Evolutionary conservation across 495 filamentous ascomycete genomes (phyloP), one percentile per base, ranked within the genome.

Genomic region (Penicillium antarcticum): DNA sequence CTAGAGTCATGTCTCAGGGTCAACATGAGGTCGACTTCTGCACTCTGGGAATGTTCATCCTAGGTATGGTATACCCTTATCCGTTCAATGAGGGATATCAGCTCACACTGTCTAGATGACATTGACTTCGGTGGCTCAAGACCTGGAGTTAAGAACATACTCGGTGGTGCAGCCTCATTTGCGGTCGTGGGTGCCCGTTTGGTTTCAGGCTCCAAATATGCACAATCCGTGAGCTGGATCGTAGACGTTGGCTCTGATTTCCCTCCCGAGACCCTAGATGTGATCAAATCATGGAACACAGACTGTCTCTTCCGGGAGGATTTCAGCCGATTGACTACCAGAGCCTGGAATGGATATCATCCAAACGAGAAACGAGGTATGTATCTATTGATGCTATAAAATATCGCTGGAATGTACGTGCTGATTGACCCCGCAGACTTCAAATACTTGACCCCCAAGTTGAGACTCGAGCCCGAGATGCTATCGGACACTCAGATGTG

Each of bases 1-100:
- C 2, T 29, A 29, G 5, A 29, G 26, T 9, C 26, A 29, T 29
- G 26, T 3, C 8, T 16, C 17, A 17, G 1, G 50, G 50, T 41
- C 51, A 48, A 24, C 12, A 36, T 18, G 53, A 61, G 24, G 81
- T 91, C 42, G 87, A 91, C 52, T 91, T 96, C 61, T 87, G 86
- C 57, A 95, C 92, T 1, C 64, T 97, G 61, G 92, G 90, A 61
- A 96, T 97, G 92, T 92, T 96, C 60, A 96, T 96, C 42, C 87
- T 97, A 49, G 92, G 91, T 95, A 80, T 62, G 67, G 44, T 62
- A 50, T 45, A 42, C 2, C 5, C 21, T 23, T 23, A 13, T 42
- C 42, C 21, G 34, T 14, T 48, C 43, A 13, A 18, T 19, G 52
- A 49, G 32, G 42, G 5, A 34, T 33, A n/a, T 19, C 52, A 58